Conservation (phyloP, 2,329 filamentous ascomycete species). For the Hypoxylon sp. region DNA sequence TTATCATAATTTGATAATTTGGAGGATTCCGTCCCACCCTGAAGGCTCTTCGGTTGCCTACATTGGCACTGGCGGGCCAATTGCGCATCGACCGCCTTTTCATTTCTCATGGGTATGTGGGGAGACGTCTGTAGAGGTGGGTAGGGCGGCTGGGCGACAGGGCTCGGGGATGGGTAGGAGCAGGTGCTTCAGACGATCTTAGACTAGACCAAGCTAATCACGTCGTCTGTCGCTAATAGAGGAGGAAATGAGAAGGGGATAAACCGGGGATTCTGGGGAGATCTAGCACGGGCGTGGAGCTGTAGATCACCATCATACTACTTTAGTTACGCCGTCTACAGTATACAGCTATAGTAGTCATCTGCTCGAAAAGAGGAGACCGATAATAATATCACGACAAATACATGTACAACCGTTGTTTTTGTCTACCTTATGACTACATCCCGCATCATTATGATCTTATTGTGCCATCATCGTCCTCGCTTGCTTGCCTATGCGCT, state of each 20-base stretch:
- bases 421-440: constrained; percentile 3
- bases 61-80: constrained; percentile 22
- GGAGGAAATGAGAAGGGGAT: not conserved
- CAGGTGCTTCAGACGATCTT: constrained; percentile 6
- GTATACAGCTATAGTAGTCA: constrained; percentile 23
- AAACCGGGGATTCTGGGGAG: constrained; percentile 12
- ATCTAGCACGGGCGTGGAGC: constrained; percentile 31
- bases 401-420: constrained; percentile 8
- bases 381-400: constrained; percentile 33
- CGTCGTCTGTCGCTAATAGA: constrained; percentile 22
- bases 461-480: not conserved
- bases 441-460: constrained; percentile 4
- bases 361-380: constrained; percentile 16
- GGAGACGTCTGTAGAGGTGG: constrained; percentile 15
- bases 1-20: constrained; percentile 42
- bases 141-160: not conserved
- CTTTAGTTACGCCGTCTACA: constrained; percentile 25
- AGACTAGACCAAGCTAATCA: constrained; percentile 3
- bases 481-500: not conserved
- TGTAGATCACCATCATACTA: constrained; percentile 24
- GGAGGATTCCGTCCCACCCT: not conserved
- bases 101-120: constrained; percentile 14
- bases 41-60: constrained; percentile 5
- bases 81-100: constrained; percentile 9
- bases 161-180: not conserved